A percentile compares a stretch with the other conserved stretches of the same genome.
phyloP scores from a whole-genome alignment of 2,329 filamentous ascomycete species.

The Apiospora kogelbergensis region DNA sequence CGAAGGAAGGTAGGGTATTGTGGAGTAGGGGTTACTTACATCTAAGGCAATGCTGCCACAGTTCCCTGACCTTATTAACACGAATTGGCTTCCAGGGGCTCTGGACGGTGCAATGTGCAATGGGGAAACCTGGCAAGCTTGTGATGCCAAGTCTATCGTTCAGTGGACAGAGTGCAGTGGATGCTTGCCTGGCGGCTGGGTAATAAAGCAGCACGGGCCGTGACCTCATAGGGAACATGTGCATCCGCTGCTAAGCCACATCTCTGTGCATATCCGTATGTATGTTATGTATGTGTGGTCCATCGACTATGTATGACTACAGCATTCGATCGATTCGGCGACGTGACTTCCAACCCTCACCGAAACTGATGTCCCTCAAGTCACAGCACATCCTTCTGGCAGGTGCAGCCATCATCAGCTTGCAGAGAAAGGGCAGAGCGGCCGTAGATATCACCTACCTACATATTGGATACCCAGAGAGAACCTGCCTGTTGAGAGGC shows the following conservation, averaged over 20 bases:
- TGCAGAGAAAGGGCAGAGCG: neutral
- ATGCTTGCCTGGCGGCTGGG: neutral
- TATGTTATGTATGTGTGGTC: too few species aligned
- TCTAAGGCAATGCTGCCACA: neutral
- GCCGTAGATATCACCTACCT: neutral
- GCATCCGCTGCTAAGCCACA: neutral
- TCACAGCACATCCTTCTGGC: neutral
- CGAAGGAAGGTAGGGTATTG: neutral
- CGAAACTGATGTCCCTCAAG: neutral
- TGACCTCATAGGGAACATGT: neutral
- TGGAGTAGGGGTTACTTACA: neutral
- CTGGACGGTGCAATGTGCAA: neutral
- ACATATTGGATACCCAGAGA: neutral
- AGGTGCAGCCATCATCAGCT: neutral
- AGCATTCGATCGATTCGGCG: neutral
- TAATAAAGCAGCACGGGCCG: conserved; percentile 2
- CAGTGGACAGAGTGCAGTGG: too few species aligned
- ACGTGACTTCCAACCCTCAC: neutral
- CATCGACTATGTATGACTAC: neutral
- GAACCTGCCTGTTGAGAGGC: neutral
- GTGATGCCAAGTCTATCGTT: neutral
- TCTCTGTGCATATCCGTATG: neutral
- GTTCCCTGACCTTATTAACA: conserved; percentile 1
- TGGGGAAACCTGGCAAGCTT: conserved; percentile 8
- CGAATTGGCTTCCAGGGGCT: conserved; percentile 4